These are phyloP conservation scores for Saturnispora sekii DNA, from an alignment of 805 yeast species.

Conservation along the genomic window DNA sequence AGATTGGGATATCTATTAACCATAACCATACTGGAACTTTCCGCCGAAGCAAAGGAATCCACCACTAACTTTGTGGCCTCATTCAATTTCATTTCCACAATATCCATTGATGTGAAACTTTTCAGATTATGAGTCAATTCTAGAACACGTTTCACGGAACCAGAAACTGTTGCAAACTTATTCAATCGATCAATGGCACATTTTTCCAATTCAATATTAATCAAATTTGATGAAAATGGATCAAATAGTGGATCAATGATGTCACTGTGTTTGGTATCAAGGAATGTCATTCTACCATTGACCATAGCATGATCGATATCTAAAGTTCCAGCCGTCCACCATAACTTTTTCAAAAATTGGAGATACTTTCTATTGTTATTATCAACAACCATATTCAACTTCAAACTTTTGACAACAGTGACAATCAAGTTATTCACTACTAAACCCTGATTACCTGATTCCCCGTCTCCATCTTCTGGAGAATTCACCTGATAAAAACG, in stretches of 20 bases:
- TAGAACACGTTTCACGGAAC: conserved; percentile 16
- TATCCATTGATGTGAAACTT: conserved; percentile 16
- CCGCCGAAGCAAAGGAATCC: conserved; percentile 2
- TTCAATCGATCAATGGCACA: conserved; percentile 14
- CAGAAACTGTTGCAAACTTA: conserved; percentile 14
- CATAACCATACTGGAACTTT: neutral
- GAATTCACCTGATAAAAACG: conserved; percentile 33
- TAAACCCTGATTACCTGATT: conserved; percentile 32
- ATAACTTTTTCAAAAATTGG: conserved; percentile 24
- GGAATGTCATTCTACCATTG: conserved; percentile 17
- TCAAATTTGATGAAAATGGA: conserved; percentile 11
- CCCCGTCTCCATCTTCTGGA: conserved; percentile 44
- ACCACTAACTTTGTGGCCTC: conserved; percentile 9
- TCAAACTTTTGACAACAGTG: conserved; percentile 35
- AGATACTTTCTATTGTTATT: conserved; percentile 11
- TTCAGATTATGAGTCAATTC: conserved; percentile 15
- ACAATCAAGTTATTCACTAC: conserved; percentile 29
- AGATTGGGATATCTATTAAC: conserved; percentile 1
- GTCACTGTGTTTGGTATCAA: conserved; percentile 13
- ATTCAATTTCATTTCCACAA: conserved; percentile 15
- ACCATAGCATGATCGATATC: conserved; percentile 19
- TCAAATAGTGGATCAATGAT: conserved; percentile 12
- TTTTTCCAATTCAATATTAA: conserved; percentile 15
- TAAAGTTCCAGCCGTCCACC: conserved; percentile 19
- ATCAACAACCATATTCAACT: conserved; percentile 26